Conservation (phyloP, 2,329 filamentous ascomycete species). For the Lachnellula willkommii region DNA sequence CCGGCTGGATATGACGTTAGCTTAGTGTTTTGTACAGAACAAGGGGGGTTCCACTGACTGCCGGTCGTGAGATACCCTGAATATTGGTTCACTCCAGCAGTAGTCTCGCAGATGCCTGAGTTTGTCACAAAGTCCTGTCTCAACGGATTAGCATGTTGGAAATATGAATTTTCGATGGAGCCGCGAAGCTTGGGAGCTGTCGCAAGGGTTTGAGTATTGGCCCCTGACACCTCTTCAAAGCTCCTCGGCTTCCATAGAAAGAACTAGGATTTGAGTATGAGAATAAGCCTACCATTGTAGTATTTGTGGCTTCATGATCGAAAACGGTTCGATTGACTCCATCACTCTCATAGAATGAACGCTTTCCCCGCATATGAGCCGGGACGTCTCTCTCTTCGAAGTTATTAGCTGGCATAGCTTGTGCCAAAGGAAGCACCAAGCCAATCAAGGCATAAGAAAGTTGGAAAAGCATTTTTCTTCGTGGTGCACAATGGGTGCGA, state of each 20-base stretch:
- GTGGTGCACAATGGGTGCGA: too few relatives aligned
- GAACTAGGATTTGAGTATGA: too few relatives aligned
- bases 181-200: too few relatives aligned
- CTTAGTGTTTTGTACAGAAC: neutral
- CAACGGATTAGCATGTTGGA: too few relatives aligned
- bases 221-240: too few relatives aligned
- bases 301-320: conserved; percentile 39
- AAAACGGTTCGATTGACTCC: conserved; percentile 39
- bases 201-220: too few relatives aligned
- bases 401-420: neutral
- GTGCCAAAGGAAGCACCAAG: neutral
- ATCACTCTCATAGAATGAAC: conserved; percentile 28
- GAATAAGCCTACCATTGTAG: neutral
- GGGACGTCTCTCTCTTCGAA: neutral
- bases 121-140: conserved; percentile 38
- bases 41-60: neutral
- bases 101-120: conserved; percentile 23
- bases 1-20: neutral
- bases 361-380: conserved; percentile 16
- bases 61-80: conserved; percentile 32
- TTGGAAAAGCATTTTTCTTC: neutral
- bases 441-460: neutral
- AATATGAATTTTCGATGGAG: too few relatives aligned
- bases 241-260: too few relatives aligned
- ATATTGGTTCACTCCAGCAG: conserved; percentile 8